Percentiles rank a stretch among this genome's conserved stretches.
These are phyloP conservation scores for Fusarium setosum DNA, from an alignment of 2,329 filamentous ascomycete genomes.

Conservation along the genomic window DNA sequence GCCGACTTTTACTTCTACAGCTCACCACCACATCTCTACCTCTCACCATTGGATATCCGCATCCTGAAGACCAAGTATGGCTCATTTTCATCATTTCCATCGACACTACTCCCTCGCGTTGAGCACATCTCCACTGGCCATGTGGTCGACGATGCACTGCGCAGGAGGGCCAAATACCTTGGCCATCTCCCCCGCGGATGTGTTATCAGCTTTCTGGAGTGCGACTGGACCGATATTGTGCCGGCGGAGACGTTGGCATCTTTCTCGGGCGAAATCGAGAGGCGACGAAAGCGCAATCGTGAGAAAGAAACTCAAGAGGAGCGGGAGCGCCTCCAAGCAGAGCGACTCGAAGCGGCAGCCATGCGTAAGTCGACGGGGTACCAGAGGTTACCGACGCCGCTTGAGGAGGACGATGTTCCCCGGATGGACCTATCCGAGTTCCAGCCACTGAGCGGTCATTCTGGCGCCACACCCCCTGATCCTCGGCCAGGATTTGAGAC, in stretches of 20 bases:
- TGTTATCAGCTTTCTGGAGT: constrained; percentile 90
- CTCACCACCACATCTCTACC: constrained; percentile 86
- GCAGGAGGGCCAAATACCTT: constrained; percentile 88
- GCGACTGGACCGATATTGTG: constrained; percentile 94
- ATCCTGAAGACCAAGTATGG: constrained; percentile 92
- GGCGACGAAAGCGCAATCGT: constrained; percentile 78
- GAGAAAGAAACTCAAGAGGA: constrained; percentile 91
- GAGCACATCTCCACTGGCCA: constrained; percentile 92
- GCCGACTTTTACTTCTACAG: constrained; percentile 88
- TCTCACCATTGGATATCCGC: constrained; percentile 90
- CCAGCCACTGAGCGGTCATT: constrained; percentile 66
- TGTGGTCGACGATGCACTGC: constrained; percentile 84
- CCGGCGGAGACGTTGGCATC: constrained; percentile 77
- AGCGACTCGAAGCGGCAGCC: constrained; percentile 80
- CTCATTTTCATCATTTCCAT: constrained; percentile 83
- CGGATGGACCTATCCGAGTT: constrained; percentile 71
- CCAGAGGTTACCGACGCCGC: constrained; percentile 50
- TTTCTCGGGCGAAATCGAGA: constrained; percentile 82
- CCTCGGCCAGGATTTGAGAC: constrained; percentile 72
- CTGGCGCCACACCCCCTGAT: constrained; percentile 65
- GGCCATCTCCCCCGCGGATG: constrained; percentile 90
- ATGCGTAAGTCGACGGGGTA: constrained; percentile 64
- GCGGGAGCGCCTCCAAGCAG: constrained; percentile 83
- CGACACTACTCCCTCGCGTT: constrained; percentile 85
- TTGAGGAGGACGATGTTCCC: constrained; percentile 52